A percentile compares a stretch with the other conserved stretches of the same genome.
These are phyloP conservation scores for Protomyces lactucae-debilis DNA, from an alignment of 1,139 yeast genomes.

Conservation along the genomic window DNA sequence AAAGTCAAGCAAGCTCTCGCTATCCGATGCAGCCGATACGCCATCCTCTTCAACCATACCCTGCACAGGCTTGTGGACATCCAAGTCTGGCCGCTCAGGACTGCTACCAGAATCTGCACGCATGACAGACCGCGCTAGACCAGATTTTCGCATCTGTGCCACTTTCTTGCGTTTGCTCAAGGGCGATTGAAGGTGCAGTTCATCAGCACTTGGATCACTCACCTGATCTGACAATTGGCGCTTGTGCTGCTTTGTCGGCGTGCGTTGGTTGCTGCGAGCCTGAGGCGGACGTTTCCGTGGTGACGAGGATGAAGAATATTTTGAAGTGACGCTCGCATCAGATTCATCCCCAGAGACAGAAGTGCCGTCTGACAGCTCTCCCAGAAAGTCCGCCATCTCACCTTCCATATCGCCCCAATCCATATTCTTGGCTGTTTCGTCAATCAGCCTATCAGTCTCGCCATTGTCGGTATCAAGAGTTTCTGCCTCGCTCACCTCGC, in stretches of 20 bases:
- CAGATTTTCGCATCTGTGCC: conserved; percentile 19
- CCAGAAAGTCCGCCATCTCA: conserved; percentile 58
- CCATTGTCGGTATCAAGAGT: conserved; percentile 27
- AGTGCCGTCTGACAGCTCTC: conserved; percentile 51
- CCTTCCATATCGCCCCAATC: conserved; percentile 49
- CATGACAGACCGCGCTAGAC: conserved; percentile 7
- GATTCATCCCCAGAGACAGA: conserved; percentile 31
- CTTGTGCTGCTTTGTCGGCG: conserved; percentile 32
- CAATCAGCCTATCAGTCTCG: conserved; percentile 32
- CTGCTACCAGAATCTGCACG: background rate
- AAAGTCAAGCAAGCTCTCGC: background rate
- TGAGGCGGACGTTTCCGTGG: conserved; percentile 34
- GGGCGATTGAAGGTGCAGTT: conserved; percentile 33
- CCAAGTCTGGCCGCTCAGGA: background rate
- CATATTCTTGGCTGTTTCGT: conserved; percentile 26
- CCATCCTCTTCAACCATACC: background rate
- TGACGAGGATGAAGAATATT: background rate
- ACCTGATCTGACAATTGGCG: conserved; percentile 37
- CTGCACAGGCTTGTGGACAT: background rate
- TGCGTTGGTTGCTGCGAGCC: background rate
- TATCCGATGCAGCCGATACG: background rate
- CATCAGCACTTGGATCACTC: conserved; percentile 32
- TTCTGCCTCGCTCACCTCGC: conserved; percentile 8
- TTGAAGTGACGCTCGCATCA: conserved; percentile 9
- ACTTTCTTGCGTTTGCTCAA: conserved; percentile 9